Evolutionary conservation across 2,329 filamentous ascomycete species (phyloP), one percentile per base, ranked within the genome.

Genomic region (Paracoccidioides brasiliensis): DNA sequence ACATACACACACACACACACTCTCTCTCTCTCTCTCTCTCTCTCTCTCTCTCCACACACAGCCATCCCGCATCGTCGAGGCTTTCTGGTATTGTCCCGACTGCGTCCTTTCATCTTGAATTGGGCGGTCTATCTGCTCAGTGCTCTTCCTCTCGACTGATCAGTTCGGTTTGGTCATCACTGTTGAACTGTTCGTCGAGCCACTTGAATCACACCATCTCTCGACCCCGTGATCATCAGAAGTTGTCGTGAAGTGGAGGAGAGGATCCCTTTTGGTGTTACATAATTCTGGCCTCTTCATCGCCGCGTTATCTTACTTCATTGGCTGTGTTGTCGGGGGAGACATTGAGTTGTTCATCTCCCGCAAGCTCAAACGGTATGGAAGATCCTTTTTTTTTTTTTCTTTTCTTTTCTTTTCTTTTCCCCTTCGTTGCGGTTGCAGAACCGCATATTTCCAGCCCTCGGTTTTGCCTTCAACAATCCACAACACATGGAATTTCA

Each of bases 321-420:
- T 64, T 65, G 64, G 71, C 74, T 75, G 73, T 72, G 69, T 72
- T 76, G 77, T 78, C 77, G 58, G 88, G 89, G 87, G 90, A 95
- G 86, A 90, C 90, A 95, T 95, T 95, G 74, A 85, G 72, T 95
- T 95, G 90, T 95, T 89, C 78, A 87, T 95, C 90, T 95, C 89
- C 86, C 81, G 52, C n/a, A 42, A 33, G n/a, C 37, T 6, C 10
- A 40, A 54, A 46, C 30, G 55, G 55, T 56, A 56, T 38, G 54
- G 46, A 51, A n/a, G 37, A 53, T 32, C 15, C 44, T 46, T 35
- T 52, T 54, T 48, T 44, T 42, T 15, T 43, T 35, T 22, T 50
- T 50, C 43, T 43, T 33, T 53, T n/a, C 5, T 22, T 14, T 46
- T 32, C 28, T 12, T 22, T 22, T 35, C n/a, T 50, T 50, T 38